phyloP scores from a whole-genome alignment of 1,139 yeast genomes.

The Candida sanyaensis region DNA sequence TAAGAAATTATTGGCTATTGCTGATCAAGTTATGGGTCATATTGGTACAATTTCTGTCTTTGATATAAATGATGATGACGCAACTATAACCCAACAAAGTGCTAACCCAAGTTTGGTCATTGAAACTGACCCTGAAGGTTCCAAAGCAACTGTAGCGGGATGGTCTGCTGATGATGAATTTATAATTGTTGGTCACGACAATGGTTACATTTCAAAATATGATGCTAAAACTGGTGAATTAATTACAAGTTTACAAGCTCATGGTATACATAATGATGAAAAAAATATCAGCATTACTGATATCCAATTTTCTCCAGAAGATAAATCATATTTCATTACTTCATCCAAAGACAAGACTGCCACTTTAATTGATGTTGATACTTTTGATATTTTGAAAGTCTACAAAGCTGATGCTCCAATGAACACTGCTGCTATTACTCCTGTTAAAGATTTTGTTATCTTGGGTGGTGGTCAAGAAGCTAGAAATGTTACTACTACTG shows the following conservation, averaged over 20 bases:
- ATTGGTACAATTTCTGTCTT: slow-evolving; percentile 75
- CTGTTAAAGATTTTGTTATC: slow-evolving; percentile 86
- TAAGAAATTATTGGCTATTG: slow-evolving; percentile 67
- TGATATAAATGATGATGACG: slow-evolving; percentile 51
- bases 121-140: slow-evolving; percentile 59
- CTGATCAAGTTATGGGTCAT: slow-evolving; percentile 93
- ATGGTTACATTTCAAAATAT: slow-evolving; percentile 81
- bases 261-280: slow-evolving; percentile 64
- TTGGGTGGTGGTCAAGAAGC: slow-evolving; percentile 99
- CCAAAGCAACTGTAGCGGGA: slow-evolving; percentile 81
- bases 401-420: slow-evolving; percentile 90
- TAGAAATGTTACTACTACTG: slow-evolving; percentile 93
- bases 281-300: slow-evolving; percentile 64
- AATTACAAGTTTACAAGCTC: slow-evolving; percentile 59
- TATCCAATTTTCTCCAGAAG: slow-evolving; percentile 81
- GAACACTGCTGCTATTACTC: slow-evolving; percentile 94
- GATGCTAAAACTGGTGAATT: slow-evolving; percentile 76
- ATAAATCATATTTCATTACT: slow-evolving; percentile 86
- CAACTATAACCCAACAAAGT: slow-evolving; percentile 34
- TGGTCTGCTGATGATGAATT: slow-evolving; percentile 79
- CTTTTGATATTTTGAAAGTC: slow-evolving; percentile 69
- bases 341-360: slow-evolving; percentile 92
- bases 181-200: slow-evolving; percentile 85
- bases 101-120: slow-evolving; percentile 62
- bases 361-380: slow-evolving; percentile 76